Percentiles rank a stretch among this genome's conserved stretches.
These are phyloP conservation scores for Chaetomium cochliodes DNA, from an alignment of 495 filamentous ascomycete species.

Conservation along the genomic window DNA sequence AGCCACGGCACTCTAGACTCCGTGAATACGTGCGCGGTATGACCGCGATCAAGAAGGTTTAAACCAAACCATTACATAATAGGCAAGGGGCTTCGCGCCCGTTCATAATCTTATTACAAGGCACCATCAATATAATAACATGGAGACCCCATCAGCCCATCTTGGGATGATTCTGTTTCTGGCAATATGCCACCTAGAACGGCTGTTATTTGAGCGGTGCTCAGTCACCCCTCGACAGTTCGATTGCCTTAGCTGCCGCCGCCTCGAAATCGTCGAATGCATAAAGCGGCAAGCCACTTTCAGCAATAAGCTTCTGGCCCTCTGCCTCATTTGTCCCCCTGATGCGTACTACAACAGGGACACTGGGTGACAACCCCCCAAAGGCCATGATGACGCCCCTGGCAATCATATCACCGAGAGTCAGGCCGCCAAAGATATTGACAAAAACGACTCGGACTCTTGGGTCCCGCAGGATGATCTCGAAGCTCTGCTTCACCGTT, in stretches of 20 bases:
- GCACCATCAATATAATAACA: background rate
- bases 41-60: conserved; percentile 25
- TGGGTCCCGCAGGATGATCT: conserved; percentile 65
- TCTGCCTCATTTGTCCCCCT: conserved; percentile 78
- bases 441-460: conserved; percentile 76
- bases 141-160: too few relatives aligned
- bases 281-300: conserved; percentile 69
- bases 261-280: conserved; percentile 82
- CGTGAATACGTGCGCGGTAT: conserved; percentile 27
- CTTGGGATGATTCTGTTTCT: too few relatives aligned
- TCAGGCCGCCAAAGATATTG: conserved; percentile 89
- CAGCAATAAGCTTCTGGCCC: conserved; percentile 73
- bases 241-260: conserved; percentile 71
- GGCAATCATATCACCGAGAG: conserved; percentile 85
- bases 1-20: conserved; percentile 13
- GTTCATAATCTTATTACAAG: background rate
- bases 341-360: conserved; percentile 82
- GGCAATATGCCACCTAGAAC: too few relatives aligned
- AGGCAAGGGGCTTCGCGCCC: too few relatives aligned
- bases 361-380: conserved; percentile 61
- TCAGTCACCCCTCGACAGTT: conserved; percentile 47
- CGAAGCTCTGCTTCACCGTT: conserved; percentile 75
- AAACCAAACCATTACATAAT: background rate
- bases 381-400: conserved; percentile 77
- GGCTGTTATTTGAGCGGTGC: background rate